A percentile compares a stretch with the other conserved stretches of the same genome.
Evolutionary conservation across 2,329 filamentous ascomycete species (phyloP).

Genomic region (Alternaria dauci): DNA sequence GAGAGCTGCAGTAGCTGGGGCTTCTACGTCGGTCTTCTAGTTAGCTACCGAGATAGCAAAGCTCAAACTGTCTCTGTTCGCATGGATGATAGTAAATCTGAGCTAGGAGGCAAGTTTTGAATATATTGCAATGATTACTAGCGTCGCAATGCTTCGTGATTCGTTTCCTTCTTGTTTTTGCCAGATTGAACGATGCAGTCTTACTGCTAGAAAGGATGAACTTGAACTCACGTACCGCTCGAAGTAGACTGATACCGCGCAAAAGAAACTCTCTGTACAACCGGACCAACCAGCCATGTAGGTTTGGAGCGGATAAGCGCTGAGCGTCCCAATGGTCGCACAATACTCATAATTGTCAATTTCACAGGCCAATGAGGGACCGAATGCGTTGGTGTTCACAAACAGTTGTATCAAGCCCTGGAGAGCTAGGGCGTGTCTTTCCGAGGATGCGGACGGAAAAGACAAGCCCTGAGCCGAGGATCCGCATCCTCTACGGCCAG

Average conservation of each 20-base stretch:
- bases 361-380: not conserved
- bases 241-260: constrained; percentile 12
- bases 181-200: not conserved
- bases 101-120: not conserved
- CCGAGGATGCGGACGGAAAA: constrained; percentile 1
- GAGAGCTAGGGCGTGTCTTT: not conserved
- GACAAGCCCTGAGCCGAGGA: constrained; percentile 8
- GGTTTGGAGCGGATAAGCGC: constrained; percentile 12
- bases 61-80: not conserved
- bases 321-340: constrained; percentile 31
- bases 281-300: not conserved
- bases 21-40: not conserved
- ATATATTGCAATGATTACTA: not conserved
- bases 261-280: constrained; percentile 1
- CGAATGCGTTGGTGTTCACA: not conserved
- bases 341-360: constrained; percentile 13
- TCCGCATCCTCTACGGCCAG: constrained; percentile 1
- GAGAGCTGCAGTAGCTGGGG: constrained; percentile 17
- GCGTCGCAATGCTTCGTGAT: not conserved
- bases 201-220: not conserved
- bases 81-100: not conserved
- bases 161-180: not conserved
- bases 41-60: not conserved
- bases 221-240: constrained; percentile 8
- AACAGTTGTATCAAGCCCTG: constrained; percentile 1